Evolutionary conservation across 1,139 yeast species (phyloP), one percentile per base, ranked within the genome.

Genomic region (Hyphopichia khmerensis): DNA sequence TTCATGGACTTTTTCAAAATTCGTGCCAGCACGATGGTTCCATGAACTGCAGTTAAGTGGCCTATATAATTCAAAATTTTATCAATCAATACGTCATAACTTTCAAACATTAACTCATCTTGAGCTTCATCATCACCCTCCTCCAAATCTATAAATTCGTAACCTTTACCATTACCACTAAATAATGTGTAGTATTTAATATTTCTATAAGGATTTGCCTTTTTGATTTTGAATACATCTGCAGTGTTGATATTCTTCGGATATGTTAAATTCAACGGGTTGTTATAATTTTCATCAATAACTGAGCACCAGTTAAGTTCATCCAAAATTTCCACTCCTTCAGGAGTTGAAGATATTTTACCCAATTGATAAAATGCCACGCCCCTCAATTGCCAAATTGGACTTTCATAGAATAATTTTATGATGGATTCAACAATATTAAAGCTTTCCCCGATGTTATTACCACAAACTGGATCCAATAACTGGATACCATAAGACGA

Each of bases 241-340:
- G 39, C 39, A 1, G 48, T 38, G 10, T 50, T 36, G 6, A 52
- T 43, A 4, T 48, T 50, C 24, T 50, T 53, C 1, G 91, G 90
- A 36, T 80, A 64, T n/a, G 82, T 70, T 35, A 83, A 62, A 9
- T 87, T 82, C 19, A 73, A 56, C 1, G 90, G 82, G 7, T 66
- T 62, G 14, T 78, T 75, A 52, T 75, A 74, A 3, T 72, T 66
- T 46, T 82, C 79, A 27, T 33, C 34, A 33, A 78, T 60, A 19
- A 80, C 80, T 16, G 86, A 77, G 23, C 69, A 69, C 97, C 97
- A 91, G 2, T 82, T 82, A 42, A 76, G 67, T 53, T 89, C 96
- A 56, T 88, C 96, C 41, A 91, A 65, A n/a, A 90, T 80, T 53
- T 90, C 97, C 29, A 82, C 74, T 0, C 98, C 98, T 53, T 88